These are phyloP conservation scores for Blastomyces parvus DNA, from an alignment of 2,329 filamentous ascomycete species.

Conservation along the genomic window DNA sequence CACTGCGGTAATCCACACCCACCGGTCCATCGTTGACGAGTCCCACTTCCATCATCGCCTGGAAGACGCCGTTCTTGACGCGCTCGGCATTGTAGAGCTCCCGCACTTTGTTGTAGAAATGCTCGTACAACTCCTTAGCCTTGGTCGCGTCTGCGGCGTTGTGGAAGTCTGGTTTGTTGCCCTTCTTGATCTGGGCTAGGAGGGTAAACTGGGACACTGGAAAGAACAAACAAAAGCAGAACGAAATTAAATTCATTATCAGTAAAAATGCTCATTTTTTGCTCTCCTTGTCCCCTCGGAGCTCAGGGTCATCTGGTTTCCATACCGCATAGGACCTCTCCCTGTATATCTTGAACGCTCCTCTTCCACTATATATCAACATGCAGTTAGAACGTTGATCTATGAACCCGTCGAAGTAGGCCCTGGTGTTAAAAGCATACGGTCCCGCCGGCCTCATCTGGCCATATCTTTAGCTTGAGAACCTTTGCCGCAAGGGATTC, in stretches of 20 bases:
- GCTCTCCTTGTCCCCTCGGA: neutral
- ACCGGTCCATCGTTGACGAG: constrained; percentile 77
- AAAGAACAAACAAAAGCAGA: neutral
- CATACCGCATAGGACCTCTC: constrained; percentile 89
- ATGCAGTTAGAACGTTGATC: constrained; percentile 8
- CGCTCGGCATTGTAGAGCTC: constrained; percentile 60
- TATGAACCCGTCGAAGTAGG: neutral
- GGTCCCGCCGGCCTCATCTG: constrained; percentile 62
- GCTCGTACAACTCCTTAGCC: constrained; percentile 70
- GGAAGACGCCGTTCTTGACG: constrained; percentile 93
- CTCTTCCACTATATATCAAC: constrained; percentile 65
- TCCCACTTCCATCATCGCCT: constrained; percentile 97
- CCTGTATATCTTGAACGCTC: constrained; percentile 76
- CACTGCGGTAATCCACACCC: constrained; percentile 51
- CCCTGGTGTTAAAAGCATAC: constrained; percentile 34
- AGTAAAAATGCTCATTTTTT: neutral
- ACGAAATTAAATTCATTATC: neutral
- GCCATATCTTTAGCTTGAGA: constrained; percentile 84
- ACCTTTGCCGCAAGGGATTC: constrained; percentile 77
- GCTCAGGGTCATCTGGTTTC: constrained; percentile 5
- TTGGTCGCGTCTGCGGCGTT: constrained; percentile 69
- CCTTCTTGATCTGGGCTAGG: constrained; percentile 86
- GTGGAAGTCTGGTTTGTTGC: constrained; percentile 91
- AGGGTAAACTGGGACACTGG: constrained; percentile 95
- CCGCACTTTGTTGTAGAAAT: constrained; percentile 69